These are phyloP conservation scores for Xylariaceae sp. DNA, from an alignment of 2,329 filamentous ascomycete genomes.

Conservation along the genomic window DNA sequence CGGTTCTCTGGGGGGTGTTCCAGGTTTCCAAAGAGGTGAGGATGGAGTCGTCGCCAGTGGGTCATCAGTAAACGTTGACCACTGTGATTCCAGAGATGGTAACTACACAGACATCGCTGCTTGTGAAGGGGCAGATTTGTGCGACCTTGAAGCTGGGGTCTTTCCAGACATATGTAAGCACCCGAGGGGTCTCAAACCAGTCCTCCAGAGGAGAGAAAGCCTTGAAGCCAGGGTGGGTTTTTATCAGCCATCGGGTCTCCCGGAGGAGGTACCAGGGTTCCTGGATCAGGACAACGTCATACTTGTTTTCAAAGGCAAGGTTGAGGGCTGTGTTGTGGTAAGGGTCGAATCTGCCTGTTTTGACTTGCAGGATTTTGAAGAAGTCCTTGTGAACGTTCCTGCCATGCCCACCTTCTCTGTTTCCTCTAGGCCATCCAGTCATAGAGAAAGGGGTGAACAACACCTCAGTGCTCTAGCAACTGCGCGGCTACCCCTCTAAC, in stretches of 20 bases:
- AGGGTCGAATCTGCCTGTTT: too few relatives aligned
- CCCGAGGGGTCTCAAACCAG: not conserved
- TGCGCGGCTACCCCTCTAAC: not conserved
- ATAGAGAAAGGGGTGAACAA: too few relatives aligned
- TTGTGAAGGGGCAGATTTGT: not conserved
- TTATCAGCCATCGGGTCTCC: too few relatives aligned
- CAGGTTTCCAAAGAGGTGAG: not conserved
- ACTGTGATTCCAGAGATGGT: not conserved
- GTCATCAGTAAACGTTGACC: not conserved
- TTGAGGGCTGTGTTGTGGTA: too few relatives aligned
- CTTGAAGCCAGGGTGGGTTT: not conserved
- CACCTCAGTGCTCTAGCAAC: not conserved
- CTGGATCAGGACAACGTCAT: too few relatives aligned
- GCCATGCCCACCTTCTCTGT: too few relatives aligned
- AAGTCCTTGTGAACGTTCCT: too few relatives aligned
- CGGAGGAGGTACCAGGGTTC: too few relatives aligned
- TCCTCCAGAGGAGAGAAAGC: not conserved
- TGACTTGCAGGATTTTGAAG: too few relatives aligned
- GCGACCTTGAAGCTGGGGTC: too few relatives aligned
- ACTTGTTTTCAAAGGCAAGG: too few relatives aligned
- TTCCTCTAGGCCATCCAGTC: too few relatives aligned
- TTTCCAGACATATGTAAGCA: not conserved
- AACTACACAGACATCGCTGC: not conserved
- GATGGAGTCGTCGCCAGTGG: not conserved
- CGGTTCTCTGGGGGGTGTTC: not conserved